A percentile compares a stretch with the other conserved stretches of the same genome.
These are phyloP conservation scores for Takakia lepidozioides DNA, from an alignment of 225 moss, liverwort and hornwort species.

Conservation along the genomic window DNA sequence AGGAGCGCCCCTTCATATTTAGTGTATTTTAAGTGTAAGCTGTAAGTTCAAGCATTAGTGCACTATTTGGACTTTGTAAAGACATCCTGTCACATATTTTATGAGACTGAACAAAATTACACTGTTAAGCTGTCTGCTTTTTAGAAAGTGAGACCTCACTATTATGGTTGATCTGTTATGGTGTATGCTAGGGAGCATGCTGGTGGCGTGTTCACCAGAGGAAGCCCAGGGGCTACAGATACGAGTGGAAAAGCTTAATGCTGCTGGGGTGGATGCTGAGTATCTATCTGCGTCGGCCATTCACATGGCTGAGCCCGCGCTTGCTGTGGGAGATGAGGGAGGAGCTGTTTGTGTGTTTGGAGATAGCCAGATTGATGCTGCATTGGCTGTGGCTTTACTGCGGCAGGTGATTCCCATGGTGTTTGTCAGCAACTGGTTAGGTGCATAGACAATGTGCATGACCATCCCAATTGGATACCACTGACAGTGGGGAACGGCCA, in stretches of 20 bases:
- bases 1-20: too few relatives aligned
- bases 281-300: slow-evolving; percentile 46
- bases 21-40: too few relatives aligned
- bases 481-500: too few relatives aligned
- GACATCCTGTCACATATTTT: too few relatives aligned
- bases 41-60: too few relatives aligned
- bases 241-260: slow-evolving; percentile 37
- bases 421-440: too few relatives aligned
- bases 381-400: slow-evolving; percentile 50
- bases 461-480: too few relatives aligned
- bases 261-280: slow-evolving; percentile 45
- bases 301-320: slow-evolving; percentile 49
- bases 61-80: too few relatives aligned
- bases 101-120: too few relatives aligned
- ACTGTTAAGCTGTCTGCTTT: too few relatives aligned
- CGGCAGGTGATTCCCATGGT: slow-evolving; percentile 42
- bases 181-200: slow-evolving; percentile 66
- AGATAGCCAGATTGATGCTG: slow-evolving; percentile 90
- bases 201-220: slow-evolving; percentile 47
- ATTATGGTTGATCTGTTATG: slow-evolving; percentile 1
- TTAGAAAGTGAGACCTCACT: neutral
- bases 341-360: slow-evolving; percentile 63
- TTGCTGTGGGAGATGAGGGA: slow-evolving; percentile 42
- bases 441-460: too few relatives aligned
- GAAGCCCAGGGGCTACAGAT: slow-evolving; percentile 48